Conservation (phyloP, 345 rosid genomes). For the Mercurialis annua region DNA sequence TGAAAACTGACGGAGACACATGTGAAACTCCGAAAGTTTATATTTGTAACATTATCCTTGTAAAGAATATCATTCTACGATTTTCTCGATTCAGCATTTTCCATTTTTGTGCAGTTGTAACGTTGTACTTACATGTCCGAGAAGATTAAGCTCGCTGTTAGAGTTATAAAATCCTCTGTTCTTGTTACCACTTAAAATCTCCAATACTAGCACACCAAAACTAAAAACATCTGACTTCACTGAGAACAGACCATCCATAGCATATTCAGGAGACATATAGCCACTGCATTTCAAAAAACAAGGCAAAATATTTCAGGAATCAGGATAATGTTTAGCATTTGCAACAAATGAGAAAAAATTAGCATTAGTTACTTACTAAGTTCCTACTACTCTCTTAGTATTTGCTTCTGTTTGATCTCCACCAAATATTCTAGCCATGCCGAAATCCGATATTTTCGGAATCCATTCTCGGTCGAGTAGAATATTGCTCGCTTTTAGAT, state of each 20-base stretch:
- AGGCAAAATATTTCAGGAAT: neutral
- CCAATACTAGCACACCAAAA: constrained; percentile 71
- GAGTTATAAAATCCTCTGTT: constrained; percentile 63
- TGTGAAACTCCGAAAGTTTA: too few relatives aligned
- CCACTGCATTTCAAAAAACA: constrained; percentile 42
- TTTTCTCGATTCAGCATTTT: too few relatives aligned
- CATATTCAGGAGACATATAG: constrained; percentile 84
- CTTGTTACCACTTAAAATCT: constrained; percentile 60
- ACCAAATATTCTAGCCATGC: constrained; percentile 83
- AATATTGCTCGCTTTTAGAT: constrained; percentile 76
- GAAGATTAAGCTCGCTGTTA: constrained; percentile 61
- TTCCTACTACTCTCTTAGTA: constrained; percentile 67
- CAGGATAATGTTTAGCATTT: neutral
- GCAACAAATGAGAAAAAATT: neutral
- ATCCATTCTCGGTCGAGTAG: constrained; percentile 60
- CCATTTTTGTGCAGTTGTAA: too few relatives aligned
- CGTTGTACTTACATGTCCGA: constrained; percentile 56
- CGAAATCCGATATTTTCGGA: constrained; percentile 80
- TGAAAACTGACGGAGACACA: too few relatives aligned
- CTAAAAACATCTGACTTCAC: constrained; percentile 67
- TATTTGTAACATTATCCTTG: too few relatives aligned
- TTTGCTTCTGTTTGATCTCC: constrained; percentile 61
- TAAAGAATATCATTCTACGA: too few relatives aligned
- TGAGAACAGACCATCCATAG: constrained; percentile 73
- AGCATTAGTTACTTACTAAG: constrained; percentile 50